Evolutionary conservation across 2,329 filamentous ascomycete genomes (phyloP).

Genomic region (Clarireedia monteithiana): DNA sequence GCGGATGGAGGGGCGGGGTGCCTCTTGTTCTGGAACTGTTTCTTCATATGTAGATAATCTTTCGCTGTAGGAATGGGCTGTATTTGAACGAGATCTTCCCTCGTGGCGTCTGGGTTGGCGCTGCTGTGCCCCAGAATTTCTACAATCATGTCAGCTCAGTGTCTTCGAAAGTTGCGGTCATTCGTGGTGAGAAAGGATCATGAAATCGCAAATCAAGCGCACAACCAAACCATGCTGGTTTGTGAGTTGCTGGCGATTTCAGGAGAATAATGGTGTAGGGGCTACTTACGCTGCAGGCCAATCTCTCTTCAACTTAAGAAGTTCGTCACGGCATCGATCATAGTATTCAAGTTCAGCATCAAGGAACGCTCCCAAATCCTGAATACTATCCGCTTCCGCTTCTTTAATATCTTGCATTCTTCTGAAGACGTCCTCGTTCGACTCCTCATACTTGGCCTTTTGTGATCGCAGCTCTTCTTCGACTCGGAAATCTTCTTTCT

Average conservation of each 20-base stretch:
- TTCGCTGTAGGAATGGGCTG: constrained; percentile 54
- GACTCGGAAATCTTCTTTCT: constrained; percentile 85
- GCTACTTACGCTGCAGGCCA: constrained; percentile 54
- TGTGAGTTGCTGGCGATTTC: neutral
- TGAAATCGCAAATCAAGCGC: neutral
- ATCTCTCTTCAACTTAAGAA: constrained; percentile 60
- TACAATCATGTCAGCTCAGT: neutral
- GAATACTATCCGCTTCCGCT: constrained; percentile 73
- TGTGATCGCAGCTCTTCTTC: constrained; percentile 88
- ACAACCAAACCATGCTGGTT: neutral
- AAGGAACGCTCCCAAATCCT: constrained; percentile 72
- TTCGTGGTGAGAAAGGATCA: too few relatives aligned
- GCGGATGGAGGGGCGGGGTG: constrained; percentile 42
- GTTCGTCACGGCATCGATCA: constrained; percentile 80
- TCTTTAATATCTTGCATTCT: constrained; percentile 97
- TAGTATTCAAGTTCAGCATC: constrained; percentile 88
- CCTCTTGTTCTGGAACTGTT: constrained; percentile 33
- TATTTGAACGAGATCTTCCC: constrained; percentile 50
- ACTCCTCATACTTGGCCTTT: constrained; percentile 94
- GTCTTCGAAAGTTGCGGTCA: too few relatives aligned
- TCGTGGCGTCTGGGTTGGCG: constrained; percentile 19
- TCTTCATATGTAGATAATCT: constrained; percentile 49
- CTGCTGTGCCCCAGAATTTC: constrained; percentile 2
- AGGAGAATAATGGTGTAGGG: neutral
- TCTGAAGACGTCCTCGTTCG: constrained; percentile 81